phyloP scores from a whole-genome alignment of 805 yeast species.

The Cyberlindnera mrakii region DNA sequence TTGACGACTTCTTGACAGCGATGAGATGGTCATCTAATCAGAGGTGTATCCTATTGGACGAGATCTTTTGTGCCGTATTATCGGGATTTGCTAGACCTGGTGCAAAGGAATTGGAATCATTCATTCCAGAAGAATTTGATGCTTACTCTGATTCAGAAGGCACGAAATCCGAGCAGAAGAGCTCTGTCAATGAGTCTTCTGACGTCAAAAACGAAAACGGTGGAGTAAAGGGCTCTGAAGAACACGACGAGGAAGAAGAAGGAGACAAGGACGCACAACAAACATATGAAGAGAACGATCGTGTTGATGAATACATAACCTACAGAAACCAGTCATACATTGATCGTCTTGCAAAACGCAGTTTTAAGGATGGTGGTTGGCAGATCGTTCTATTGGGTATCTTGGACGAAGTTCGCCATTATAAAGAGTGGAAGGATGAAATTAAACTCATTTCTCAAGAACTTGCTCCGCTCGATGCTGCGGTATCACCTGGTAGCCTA shows the following conservation, averaged over 20 bases:
- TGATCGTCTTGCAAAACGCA: conserved; percentile 66
- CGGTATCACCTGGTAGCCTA: conserved; percentile 45
- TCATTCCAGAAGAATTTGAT: conserved; percentile 20
- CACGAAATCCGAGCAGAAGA: not conserved
- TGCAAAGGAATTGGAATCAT: conserved; percentile 29
- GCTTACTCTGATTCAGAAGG: conserved; percentile 18
- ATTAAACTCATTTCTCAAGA: conserved; percentile 44
- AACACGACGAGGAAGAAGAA: conserved; percentile 19
- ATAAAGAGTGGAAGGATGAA: conserved; percentile 45
- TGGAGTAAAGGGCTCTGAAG: conserved; percentile 4
- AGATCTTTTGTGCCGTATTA: conserved; percentile 61
- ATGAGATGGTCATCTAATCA: conserved; percentile 36
- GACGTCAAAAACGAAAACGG: conserved; percentile 1
- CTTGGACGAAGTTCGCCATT: conserved; percentile 51
- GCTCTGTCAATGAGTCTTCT: not conserved
- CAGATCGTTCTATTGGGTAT: conserved; percentile 71
- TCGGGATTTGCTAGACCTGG: conserved; percentile 45
- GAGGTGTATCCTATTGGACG: conserved; percentile 51
- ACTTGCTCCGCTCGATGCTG: conserved; percentile 51
- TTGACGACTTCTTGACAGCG: conserved; percentile 66
- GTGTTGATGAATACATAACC: conserved; percentile 37
- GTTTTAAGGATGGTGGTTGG: conserved; percentile 84
- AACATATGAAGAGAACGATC: conserved; percentile 15
- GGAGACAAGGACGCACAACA: conserved; percentile 6
- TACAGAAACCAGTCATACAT: conserved; percentile 67